Evolutionary conservation across 192 early-diverging fungal genomes (phyloP).

Genomic region (Backusella tarrabulga): DNA sequence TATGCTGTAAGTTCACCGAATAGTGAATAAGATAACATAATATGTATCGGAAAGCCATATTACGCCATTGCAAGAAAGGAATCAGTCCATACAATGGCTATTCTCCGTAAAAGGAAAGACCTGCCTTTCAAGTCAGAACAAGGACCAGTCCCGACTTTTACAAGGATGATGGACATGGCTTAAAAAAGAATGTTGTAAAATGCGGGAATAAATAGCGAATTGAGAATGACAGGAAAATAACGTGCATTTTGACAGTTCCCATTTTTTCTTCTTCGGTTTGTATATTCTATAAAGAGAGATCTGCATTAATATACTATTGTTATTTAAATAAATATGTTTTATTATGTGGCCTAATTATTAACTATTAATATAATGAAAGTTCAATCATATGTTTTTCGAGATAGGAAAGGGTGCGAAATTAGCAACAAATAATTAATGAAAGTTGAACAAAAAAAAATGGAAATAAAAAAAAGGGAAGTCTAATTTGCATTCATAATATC

Average conservation of each 20-base stretch:
- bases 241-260: not conserved
- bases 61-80: too few species aligned
- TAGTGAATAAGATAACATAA: too few species aligned
- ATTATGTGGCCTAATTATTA: not conserved
- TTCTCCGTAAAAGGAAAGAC: not conserved
- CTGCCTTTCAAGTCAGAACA: not conserved
- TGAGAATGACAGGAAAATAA: not conserved
- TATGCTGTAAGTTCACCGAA: too few species aligned
- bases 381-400: not conserved
- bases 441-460: not conserved
- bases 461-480: not conserved
- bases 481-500: conserved; percentile 50
- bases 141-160: not conserved
- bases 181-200: not conserved
- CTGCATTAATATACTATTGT: not conserved
- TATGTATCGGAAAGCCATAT: too few species aligned
- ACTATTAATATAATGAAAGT: not conserved
- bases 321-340: not conserved
- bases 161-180: not conserved
- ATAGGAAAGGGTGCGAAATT: not conserved
- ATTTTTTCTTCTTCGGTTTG: not conserved
- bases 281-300: not conserved
- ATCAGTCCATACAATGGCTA: not conserved
- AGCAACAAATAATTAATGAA: not conserved
- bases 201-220: not conserved